Percentiles rank a stretch among this genome's conserved stretches.
phyloP scores from a whole-genome alignment of 2,329 filamentous ascomycete species.

The Arthrobotrys megalospora region DNA sequence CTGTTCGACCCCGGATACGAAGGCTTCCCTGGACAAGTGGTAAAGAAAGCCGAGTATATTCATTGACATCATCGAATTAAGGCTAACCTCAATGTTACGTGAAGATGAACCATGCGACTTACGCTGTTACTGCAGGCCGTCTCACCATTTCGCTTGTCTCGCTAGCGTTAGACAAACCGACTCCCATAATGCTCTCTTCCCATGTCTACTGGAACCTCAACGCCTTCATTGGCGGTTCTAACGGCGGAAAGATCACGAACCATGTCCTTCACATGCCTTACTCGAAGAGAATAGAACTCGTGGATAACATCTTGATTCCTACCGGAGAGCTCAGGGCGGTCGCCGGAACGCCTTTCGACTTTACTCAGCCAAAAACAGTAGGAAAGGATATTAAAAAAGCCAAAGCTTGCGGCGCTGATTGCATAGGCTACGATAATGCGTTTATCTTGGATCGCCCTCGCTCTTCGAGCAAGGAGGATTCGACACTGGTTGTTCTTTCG shows the following conservation, averaged over 20 bases:
- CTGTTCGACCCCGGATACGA: conserved; percentile 80
- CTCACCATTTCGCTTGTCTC: conserved; percentile 44
- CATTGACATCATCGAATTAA: conserved; percentile 13
- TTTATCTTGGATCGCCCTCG: conserved; percentile 69
- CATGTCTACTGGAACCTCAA: conserved; percentile 88
- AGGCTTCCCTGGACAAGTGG: conserved; percentile 84
- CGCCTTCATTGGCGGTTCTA: conserved; percentile 79
- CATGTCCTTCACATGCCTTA: conserved; percentile 82
- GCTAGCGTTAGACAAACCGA: conserved; percentile 38
- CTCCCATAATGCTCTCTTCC: conserved; percentile 81
- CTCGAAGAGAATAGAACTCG: conserved; percentile 77
- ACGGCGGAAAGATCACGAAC: conserved; percentile 73
- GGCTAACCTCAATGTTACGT: conserved; percentile 13
- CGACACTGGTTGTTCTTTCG: conserved; percentile 67
- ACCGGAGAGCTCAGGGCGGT: conserved; percentile 83
- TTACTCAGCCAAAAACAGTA: conserved; percentile 83
- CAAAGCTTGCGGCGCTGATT: conserved; percentile 79
- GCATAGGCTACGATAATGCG: conserved; percentile 83
- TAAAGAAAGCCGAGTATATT: conserved; percentile 67
- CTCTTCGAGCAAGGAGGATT: conserved; percentile 64
- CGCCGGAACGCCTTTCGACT: conserved; percentile 80
- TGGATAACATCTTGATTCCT: conserved; percentile 81
- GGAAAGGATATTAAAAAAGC: conserved; percentile 77
- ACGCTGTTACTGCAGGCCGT: conserved; percentile 35
- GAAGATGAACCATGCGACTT: conserved; percentile 39